These are phyloP conservation scores for Chytriomyces confervae DNA, from an alignment of 192 early-diverging fungal species.

Conservation along the genomic window DNA sequence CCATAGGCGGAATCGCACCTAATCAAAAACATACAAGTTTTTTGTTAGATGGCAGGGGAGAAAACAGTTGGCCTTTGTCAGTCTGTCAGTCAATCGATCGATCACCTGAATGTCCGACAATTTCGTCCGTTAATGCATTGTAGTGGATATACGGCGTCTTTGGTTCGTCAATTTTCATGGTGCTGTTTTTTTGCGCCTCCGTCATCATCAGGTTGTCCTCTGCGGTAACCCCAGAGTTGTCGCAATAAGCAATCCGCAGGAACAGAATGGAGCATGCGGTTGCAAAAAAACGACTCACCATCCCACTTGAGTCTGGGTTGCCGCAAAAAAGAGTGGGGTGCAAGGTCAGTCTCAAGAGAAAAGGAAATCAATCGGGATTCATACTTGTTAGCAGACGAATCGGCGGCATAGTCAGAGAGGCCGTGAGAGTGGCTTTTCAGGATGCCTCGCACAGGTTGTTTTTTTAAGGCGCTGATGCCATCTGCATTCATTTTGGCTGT, in stretches of 20 bases:
- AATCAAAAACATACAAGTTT: neutral
- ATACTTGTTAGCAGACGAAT: neutral
- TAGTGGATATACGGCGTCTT: constrained; percentile 96
- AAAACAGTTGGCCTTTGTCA: constrained; percentile 1
- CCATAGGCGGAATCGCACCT: constrained; percentile 31
- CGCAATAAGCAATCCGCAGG: neutral
- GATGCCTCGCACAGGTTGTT: neutral
- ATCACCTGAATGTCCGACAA: constrained; percentile 59
- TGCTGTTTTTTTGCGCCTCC: constrained; percentile 85
- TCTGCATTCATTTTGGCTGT: too few species aligned
- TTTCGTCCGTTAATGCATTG: constrained; percentile 77
- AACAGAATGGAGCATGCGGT: neutral
- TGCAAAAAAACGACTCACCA: neutral
- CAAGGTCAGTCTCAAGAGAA: neutral
- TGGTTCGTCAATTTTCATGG: constrained; percentile 97
- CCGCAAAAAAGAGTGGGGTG: neutral
- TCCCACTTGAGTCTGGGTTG: neutral
- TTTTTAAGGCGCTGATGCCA: too few species aligned
- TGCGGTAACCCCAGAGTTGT: neutral
- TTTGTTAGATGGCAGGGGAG: neutral
- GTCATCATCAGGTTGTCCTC: constrained; percentile 90
- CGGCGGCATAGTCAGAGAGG: neutral
- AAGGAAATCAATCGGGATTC: neutral
- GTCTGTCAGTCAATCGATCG: neutral
- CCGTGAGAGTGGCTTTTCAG: neutral